A percentile compares a stretch with the other conserved stretches of the same genome.
These are phyloP conservation scores for Ogataea chonburiensis DNA, from an alignment of 805 yeast species.

Conservation along the genomic window DNA sequence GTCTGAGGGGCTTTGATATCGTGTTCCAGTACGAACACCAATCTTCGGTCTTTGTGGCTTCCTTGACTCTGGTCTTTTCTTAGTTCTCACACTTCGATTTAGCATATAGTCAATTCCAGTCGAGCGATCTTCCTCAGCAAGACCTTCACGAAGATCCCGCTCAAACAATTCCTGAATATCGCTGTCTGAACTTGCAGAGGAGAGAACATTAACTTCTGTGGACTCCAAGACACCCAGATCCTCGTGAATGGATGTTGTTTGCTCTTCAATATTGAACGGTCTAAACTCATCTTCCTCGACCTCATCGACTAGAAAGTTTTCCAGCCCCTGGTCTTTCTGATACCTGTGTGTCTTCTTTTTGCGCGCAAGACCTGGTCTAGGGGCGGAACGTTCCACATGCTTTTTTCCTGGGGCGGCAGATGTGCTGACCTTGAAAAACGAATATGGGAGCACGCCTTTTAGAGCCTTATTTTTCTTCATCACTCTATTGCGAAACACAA, in stretches of 20 bases:
- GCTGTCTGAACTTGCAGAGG: conserved; percentile 16
- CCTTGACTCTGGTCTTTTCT: not conserved
- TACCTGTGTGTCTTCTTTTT: conserved; percentile 8
- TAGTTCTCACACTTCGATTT: conserved; percentile 2
- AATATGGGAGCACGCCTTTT: conserved; percentile 29
- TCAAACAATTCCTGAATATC: conserved; percentile 13
- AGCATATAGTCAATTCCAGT: conserved; percentile 32
- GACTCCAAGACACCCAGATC: not conserved
- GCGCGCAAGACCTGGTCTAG: conserved; percentile 24
- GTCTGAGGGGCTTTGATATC: not conserved
- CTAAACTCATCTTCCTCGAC: conserved; percentile 5
- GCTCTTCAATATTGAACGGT: conserved; percentile 2
- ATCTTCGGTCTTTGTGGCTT: not conserved
- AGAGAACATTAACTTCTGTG: conserved; percentile 5
- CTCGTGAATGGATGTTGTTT: not conserved
- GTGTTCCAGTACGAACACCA: not conserved
- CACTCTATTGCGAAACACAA: conserved; percentile 23
- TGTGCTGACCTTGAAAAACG: conserved; percentile 21
- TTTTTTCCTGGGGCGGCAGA: not conserved
- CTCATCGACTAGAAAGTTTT: conserved; percentile 20
- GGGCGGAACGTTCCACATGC: not conserved
- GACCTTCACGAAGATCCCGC: conserved; percentile 12
- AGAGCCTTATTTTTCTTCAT: conserved; percentile 24
- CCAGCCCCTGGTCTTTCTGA: conserved; percentile 1
- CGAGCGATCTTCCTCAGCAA: conserved; percentile 28